Evolutionary conservation across 2,329 filamentous ascomycete genomes (phyloP), one percentile per base, ranked within the genome.

Genomic region (Arachnopeziza araneosa): DNA sequence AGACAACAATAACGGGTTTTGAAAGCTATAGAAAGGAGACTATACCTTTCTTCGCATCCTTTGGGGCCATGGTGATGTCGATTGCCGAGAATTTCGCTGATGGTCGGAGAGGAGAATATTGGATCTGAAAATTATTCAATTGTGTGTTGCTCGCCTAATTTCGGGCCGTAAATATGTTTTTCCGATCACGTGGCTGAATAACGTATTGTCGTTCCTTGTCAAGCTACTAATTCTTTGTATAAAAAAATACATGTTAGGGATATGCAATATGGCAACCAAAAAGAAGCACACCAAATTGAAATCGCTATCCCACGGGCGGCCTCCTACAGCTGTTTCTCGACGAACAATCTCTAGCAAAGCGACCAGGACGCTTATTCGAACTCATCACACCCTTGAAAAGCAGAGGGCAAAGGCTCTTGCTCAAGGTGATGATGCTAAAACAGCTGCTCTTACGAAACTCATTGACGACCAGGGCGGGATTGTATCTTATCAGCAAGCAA

Each of bases 351-450:
- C 86, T 2, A 81, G 85, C 61, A 88, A 84, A 71, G 81, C 84
- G 24, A 87, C 84, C 52, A 81, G 85, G 67, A 76, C 78, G 30
- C 76, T 89, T 63, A 89, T 89, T 74, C 86, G 87, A 71, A 79
- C 78, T 50, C 83, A 86, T 63, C 86, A 89, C 69, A 81, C 84
- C 51, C 73, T 89, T 30, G 82, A 88, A 68, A 89, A 89, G 72
- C 78, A 79, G 63, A 80, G 80, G 56, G 78, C 77, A 3, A 83
- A 84, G 67, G 86, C 86, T 14, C 62, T 78, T 24, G 74, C 76
- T 19, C 78, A 78, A 55, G 84, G 84, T 8, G 83, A 89, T 67
- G 70, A 73, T 57, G 70, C 73, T 1, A 77, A 79, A 59, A 79
- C 77, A 49, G 73, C 74, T 4, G 70, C 73, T 1, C 74, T 87